A percentile compares a stretch with the other conserved stretches of the same genome.
phyloP scores from a whole-genome alignment of 2,329 filamentous ascomycete genomes.

The Fusarium haematococcum region DNA sequence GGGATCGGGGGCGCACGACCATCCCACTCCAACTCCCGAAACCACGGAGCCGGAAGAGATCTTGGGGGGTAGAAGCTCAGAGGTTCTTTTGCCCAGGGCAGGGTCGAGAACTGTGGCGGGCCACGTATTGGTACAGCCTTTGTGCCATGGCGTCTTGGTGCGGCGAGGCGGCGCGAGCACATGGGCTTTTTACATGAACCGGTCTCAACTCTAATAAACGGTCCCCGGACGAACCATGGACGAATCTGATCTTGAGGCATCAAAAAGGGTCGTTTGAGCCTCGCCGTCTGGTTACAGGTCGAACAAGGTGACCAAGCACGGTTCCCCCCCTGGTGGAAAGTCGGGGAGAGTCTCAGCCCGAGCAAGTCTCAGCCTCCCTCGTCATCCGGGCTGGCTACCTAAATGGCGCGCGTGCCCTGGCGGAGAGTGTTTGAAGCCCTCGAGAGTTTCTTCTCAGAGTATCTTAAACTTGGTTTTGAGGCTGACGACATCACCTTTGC shows the following conservation, averaged over 20 bases:
- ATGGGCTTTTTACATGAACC: slow-evolving; percentile 22
- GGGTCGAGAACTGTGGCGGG: slow-evolving; percentile 6
- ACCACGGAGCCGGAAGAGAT: slow-evolving; percentile 25
- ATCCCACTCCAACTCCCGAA: slow-evolving; percentile 32
- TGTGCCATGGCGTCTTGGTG: slow-evolving; percentile 25
- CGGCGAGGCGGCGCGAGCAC: slow-evolving; percentile 27
- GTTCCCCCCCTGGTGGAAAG: neutral
- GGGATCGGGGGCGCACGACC: slow-evolving; percentile 21
- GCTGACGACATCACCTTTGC: slow-evolving; percentile 23
- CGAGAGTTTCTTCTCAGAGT: neutral
- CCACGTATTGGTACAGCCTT: slow-evolving; percentile 14
- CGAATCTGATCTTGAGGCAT: slow-evolving; percentile 3
- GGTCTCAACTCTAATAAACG: slow-evolving; percentile 39
- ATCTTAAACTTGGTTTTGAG: slow-evolving; percentile 27
- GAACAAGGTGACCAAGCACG: neutral
- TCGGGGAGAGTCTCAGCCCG: neutral
- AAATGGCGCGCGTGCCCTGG: neutral
- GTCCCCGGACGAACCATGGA: neutral
- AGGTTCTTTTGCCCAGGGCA: neutral
- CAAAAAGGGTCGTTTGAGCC: slow-evolving; percentile 26
- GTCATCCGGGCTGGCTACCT: neutral
- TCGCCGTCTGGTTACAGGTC: neutral
- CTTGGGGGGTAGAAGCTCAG: neutral
- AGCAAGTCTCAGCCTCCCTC: slow-evolving; percentile 3
- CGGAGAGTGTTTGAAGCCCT: neutral